Percentiles rank a stretch among this genome's conserved stretches.
These are phyloP conservation scores for Orbilia oligospora DNA, from an alignment of 2,329 filamentous ascomycete species.

Conservation along the genomic window DNA sequence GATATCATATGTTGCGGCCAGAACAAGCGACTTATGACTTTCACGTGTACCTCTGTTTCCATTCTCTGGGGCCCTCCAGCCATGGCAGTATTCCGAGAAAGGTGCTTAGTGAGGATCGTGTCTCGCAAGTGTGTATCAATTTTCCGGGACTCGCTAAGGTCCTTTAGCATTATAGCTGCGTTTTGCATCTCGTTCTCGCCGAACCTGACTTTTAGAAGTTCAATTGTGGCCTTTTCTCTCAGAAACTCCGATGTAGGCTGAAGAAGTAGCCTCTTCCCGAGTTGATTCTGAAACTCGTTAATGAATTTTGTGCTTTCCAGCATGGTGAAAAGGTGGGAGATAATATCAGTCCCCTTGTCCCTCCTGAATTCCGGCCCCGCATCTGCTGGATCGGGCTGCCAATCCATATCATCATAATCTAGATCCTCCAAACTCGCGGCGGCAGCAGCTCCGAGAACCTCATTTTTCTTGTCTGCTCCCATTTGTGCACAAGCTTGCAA, in stretches of 20 bases:
- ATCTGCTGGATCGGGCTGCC: conserved; percentile 93
- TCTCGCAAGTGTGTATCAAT: conserved; percentile 78
- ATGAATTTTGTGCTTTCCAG: conserved; percentile 89
- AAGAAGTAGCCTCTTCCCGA: conserved; percentile 83
- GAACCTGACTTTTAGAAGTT: conserved; percentile 88
- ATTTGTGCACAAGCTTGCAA: conserved; percentile 63
- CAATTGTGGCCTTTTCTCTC: conserved; percentile 85
- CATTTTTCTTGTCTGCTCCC: conserved; percentile 67
- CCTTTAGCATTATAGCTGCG: conserved; percentile 97
- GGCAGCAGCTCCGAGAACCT: conserved; percentile 67
- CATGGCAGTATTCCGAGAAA: conserved; percentile 64
- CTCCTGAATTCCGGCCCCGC: conserved; percentile 92
- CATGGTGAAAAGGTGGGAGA: conserved; percentile 88
- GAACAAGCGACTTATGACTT: conserved; percentile 91
- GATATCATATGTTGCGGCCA: conserved; percentile 75
- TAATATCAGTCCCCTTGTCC: conserved; percentile 89
- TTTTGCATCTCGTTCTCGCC: conserved; percentile 88
- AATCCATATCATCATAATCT: conserved; percentile 92
- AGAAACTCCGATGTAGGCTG: conserved; percentile 78
- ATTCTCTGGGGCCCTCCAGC: conserved; percentile 63
- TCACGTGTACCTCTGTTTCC: conserved; percentile 76
- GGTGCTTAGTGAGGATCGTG: conserved; percentile 61
- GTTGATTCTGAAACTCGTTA: conserved; percentile 90
- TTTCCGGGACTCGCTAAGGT: conserved; percentile 85
- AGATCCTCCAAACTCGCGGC: conserved; percentile 73